These are phyloP conservation scores for Phytophthora palmivora DNA, from an alignment of 352 stramenopile genomes.

Conservation along the genomic window DNA sequence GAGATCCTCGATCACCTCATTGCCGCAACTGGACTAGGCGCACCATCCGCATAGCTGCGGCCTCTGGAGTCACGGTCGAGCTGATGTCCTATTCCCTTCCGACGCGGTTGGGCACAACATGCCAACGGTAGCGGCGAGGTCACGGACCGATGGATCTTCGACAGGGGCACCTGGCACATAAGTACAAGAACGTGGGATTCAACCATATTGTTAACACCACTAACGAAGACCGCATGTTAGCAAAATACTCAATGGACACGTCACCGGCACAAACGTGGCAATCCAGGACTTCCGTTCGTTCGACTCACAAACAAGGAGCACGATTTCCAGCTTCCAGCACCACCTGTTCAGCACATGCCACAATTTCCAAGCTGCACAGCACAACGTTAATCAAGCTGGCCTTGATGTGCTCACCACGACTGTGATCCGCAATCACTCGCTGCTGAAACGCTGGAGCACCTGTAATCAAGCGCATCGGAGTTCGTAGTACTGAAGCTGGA, in stretches of 20 bases:
- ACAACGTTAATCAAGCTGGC: too few species aligned
- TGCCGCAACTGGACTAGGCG: too few species aligned
- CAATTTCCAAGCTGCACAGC: too few species aligned
- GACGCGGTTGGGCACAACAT: conserved; percentile 13
- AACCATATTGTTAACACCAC: conserved; percentile 28
- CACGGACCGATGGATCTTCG: conserved; percentile 19
- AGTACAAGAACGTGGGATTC: conserved; percentile 27
- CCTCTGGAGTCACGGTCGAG: too few species aligned
- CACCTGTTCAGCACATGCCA: too few species aligned
- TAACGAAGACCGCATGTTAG: conserved; percentile 14
- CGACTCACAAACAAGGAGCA: neutral
- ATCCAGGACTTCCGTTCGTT: neutral
- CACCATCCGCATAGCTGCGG: neutral
- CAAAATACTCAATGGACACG: conserved; percentile 28
- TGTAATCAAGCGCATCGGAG: too few species aligned
- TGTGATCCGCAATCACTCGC: too few species aligned
- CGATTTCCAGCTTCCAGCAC: too few species aligned
- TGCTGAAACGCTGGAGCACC: too few species aligned
- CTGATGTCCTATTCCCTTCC: conserved; percentile 39
- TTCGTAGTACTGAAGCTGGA: too few species aligned
- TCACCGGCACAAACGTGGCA: neutral
- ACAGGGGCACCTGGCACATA: conserved; percentile 23
- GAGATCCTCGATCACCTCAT: too few species aligned
- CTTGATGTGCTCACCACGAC: too few species aligned
- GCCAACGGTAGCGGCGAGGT: conserved; percentile 12